Evolutionary conservation across 192 early-diverging fungal species (phyloP), one percentile per base, ranked within the genome.

Genomic region (Coemansia guatemalensis): DNA sequence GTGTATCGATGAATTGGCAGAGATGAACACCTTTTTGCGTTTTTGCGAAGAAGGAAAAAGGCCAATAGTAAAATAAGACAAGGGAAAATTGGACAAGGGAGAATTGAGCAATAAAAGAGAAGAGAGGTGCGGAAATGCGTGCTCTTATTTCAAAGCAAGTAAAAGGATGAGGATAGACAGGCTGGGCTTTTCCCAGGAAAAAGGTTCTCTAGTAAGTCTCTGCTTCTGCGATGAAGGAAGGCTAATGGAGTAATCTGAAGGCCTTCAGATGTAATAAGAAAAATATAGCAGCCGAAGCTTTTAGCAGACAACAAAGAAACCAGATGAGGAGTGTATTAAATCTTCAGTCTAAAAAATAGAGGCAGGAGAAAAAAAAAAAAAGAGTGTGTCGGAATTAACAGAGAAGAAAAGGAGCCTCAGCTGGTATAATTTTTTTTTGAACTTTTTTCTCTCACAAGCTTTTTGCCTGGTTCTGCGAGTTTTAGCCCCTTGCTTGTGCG

Each of bases 51-150:
- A 26, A 48, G 26, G 52, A 58, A 33, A 65, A 52, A 22, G 8
- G 14, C 29, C 29, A 56, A 48, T 12, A 58, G 48, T 47, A 68
- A 59, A 58, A 48, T 44, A 48, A 56, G 24, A 32, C 39, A 60
- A 54, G 23, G 26, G 35, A 50, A 23, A 62, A 25, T 9, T 23
- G 48, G 53, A 30, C 8, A 26, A 47, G 18, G 22, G 8, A 20
- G 12, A 53, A 21, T 4, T 26, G 17, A 47, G 18, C 0, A n/a
- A 64, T n/a, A 48, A 56, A 27, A 27, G 18, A 23, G 26, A 49
- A 64, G 9, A 25, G 48, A 11, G 7, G 33, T 11, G 33, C 33
- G 11, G 11, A 35, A 35, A 11, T 35, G 7, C 11, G 33, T 35
- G 33, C 33, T 35, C n/a, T n/a, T n/a, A n/a, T n/a, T n/a, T n/a